Evolutionary conservation across 352 stramenopile species (phyloP).

Genomic region (Blastocystis sp.): DNA sequence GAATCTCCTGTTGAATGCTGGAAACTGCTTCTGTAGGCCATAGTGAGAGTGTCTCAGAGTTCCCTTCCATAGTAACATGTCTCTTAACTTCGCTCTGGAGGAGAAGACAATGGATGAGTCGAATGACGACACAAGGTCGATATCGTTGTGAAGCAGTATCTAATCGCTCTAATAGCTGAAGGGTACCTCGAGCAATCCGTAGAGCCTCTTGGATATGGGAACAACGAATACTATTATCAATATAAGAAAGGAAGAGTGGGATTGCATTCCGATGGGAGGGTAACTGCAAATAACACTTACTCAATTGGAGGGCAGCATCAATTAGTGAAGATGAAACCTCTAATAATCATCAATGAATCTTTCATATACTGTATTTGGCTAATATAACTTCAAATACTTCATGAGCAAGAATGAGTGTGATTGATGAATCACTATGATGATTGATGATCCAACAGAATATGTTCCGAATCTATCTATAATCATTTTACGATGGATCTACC

Average conservation of each 20-base stretch:
- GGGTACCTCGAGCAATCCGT: neutral
- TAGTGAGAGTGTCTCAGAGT: neutral
- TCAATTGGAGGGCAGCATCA: neutral
- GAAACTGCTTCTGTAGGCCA: neutral
- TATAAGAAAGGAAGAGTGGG: neutral
- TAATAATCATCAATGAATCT: neutral
- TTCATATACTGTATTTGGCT: neutral
- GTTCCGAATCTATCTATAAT: neutral
- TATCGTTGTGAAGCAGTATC: neutral
- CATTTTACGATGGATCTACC: neutral
- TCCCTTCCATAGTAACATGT: neutral
- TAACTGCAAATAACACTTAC: neutral
- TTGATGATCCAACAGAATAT: neutral
- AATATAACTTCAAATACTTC: neutral
- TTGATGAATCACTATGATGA: neutral
- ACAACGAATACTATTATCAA: neutral
- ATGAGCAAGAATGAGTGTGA: neutral
- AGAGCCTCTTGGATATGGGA: neutral
- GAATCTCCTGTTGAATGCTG: neutral
- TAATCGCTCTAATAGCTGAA: neutral
- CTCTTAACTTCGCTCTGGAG: neutral
- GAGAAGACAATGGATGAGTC: neutral
- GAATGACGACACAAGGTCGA: neutral
- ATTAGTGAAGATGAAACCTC: neutral
- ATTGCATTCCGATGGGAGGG: neutral